Evolutionary conservation across 495 filamentous ascomycete species (phyloP).

Genomic region (Aspergillus wentii): DNA sequence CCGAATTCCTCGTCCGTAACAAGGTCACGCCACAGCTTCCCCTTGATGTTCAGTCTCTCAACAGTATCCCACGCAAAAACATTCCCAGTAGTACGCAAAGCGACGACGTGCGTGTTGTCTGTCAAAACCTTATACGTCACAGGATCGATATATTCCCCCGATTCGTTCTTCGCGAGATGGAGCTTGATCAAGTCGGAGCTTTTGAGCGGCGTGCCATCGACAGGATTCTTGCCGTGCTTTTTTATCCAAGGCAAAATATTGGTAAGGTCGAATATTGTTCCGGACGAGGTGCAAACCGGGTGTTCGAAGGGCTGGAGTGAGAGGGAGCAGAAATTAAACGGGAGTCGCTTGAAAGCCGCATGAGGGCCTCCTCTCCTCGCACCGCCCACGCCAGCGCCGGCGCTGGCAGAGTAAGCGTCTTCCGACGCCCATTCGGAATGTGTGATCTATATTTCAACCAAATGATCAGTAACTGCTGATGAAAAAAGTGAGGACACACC

Average conservation of each 20-base stretch:
- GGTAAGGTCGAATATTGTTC: conserved; percentile 81
- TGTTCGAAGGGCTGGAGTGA: conserved; percentile 88
- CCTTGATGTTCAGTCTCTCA: conserved; percentile 92
- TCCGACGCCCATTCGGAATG: conserved; percentile 94
- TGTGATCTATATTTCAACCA: conserved; percentile 59
- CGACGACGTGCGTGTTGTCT: conserved; percentile 95
- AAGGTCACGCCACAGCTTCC: conserved; percentile 93
- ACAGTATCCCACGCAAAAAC: conserved; percentile 96
- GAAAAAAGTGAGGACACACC: background rate
- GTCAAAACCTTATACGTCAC: conserved; percentile 97
- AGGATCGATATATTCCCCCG: conserved; percentile 90
- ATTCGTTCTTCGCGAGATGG: conserved; percentile 86
- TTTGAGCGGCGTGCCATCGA: conserved; percentile 74
- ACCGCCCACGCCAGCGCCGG: conserved; percentile 59
- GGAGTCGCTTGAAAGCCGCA: conserved; percentile 77
- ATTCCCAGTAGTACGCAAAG: conserved; percentile 82
- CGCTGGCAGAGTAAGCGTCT: conserved; percentile 75
- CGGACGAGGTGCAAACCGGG: conserved; percentile 74
- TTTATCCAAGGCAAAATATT: conserved; percentile 89
- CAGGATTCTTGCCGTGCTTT: conserved; percentile 86
- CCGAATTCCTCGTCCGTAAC: conserved; percentile 84
- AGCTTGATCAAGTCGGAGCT: conserved; percentile 84
- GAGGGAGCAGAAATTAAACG: conserved; percentile 97
- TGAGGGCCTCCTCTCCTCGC: conserved; percentile 45
- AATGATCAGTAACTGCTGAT: conserved; percentile 7